These are phyloP conservation scores for Puccinia horiana DNA, from an alignment of 1,284 basidiomycete species.

Conservation along the genomic window DNA sequence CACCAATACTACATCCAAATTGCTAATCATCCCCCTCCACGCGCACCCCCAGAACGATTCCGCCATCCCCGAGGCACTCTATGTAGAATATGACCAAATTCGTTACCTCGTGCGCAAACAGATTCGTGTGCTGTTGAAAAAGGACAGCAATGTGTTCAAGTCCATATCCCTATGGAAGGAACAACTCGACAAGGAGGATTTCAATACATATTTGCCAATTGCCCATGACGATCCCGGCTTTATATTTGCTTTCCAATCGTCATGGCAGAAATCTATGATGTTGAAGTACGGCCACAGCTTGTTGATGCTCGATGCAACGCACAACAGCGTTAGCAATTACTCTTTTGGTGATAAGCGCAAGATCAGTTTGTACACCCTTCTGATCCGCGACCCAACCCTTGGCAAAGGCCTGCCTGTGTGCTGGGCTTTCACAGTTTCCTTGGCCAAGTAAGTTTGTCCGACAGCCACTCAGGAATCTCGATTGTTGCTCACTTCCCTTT, in stretches of 20 bases:
- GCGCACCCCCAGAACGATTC: neutral
- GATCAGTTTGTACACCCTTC: neutral
- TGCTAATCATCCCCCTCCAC: neutral
- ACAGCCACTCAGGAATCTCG: neutral
- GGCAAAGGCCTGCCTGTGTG: neutral
- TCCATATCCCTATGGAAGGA: neutral
- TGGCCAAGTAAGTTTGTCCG: neutral
- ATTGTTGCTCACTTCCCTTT: neutral
- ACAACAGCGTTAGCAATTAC: neutral
- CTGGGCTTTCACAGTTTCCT: neutral
- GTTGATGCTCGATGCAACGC: neutral
- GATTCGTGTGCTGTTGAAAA: neutral
- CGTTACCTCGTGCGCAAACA: neutral
- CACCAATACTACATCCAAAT: neutral
- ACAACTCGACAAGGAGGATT: neutral
- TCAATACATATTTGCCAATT: neutral
- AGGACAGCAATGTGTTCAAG: neutral
- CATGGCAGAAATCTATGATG: neutral
- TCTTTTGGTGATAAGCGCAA: neutral
- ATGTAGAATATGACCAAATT: neutral
- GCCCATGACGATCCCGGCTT: neutral
- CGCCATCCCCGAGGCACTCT: neutral
- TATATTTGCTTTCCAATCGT: neutral
- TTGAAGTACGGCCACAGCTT: neutral
- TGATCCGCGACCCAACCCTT: neutral